A percentile compares a stretch with the other conserved stretches of the same genome.
Evolutionary conservation across 2,329 filamentous ascomycete species (phyloP).

Genomic region (Ophiocordyceps camponoti-saundersi): DNA sequence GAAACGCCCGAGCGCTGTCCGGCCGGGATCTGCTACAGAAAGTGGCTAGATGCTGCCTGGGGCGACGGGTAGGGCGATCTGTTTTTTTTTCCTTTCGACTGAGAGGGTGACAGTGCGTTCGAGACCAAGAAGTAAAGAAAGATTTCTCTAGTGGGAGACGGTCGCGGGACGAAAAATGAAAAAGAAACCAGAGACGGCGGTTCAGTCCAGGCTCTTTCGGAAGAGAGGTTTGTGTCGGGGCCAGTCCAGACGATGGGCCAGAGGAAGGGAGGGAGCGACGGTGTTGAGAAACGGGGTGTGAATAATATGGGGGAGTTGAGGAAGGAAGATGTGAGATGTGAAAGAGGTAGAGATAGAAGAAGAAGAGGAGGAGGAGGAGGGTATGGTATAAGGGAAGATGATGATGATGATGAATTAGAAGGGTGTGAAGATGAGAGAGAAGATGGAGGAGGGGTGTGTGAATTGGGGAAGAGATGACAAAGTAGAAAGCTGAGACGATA

Average conservation of each 20-base stretch:
- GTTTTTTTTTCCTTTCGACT: neutral
- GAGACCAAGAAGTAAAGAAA: neutral
- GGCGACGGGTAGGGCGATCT: constrained; percentile 5
- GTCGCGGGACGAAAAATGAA: neutral
- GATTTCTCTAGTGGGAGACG: neutral
- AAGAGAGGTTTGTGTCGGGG: neutral
- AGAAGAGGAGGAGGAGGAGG: neutral
- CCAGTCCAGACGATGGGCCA: neutral
- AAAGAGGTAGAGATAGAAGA: neutral
- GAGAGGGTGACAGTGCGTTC: neutral
- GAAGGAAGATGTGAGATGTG: neutral
- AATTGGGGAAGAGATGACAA: neutral
- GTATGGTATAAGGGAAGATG: neutral
- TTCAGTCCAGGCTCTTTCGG: neutral
- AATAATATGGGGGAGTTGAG: neutral
- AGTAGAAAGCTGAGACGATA: neutral
- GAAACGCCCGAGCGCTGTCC: constrained; percentile 6
- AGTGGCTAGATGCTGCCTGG: constrained; percentile 5
- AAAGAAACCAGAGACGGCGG: neutral
- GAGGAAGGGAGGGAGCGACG: neutral
- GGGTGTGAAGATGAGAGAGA: too few relatives aligned
- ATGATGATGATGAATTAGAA: neutral
- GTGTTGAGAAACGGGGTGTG: neutral
- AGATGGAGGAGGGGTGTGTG: too few relatives aligned
- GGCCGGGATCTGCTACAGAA: constrained; percentile 6